Percentiles rank a stretch among this genome's conserved stretches.
These are phyloP conservation scores for Chloris gayana DNA, from an alignment of 176 grass and related monocot species.

Conservation along the genomic window DNA sequence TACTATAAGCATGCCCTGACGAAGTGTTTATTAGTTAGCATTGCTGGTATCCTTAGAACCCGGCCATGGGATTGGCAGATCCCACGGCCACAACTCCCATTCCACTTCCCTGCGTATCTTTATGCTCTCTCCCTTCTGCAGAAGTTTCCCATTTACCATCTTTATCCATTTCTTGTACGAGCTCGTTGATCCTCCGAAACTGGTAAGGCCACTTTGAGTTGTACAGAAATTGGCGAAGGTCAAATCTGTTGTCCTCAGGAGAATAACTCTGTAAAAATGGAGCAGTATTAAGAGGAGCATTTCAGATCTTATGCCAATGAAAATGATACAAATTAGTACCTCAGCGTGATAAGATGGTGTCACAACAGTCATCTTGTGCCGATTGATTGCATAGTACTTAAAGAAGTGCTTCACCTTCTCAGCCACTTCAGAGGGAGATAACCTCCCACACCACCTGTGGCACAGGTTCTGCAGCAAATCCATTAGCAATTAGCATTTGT, in stretches of 20 bases:
- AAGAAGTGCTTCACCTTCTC: constrained; percentile 99
- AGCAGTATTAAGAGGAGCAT: background rate
- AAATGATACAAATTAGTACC: constrained; percentile 46
- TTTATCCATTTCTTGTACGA: constrained; percentile 64
- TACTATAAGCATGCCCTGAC: no score
- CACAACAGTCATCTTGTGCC: constrained; percentile 98
- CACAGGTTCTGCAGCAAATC: constrained; percentile 72
- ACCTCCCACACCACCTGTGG: constrained; percentile 79
- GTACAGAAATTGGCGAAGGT: constrained; percentile 95
- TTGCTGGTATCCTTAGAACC: constrained; percentile 41
- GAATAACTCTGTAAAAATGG: constrained; percentile 88
- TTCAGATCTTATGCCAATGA: background rate
- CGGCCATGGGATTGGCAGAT: constrained; percentile 71
- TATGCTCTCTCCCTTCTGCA: constrained; percentile 24
- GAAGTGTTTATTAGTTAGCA: background rate
- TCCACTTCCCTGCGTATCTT: constrained; percentile 52
- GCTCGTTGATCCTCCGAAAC: constrained; percentile 87
- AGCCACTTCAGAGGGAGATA: constrained; percentile 87
- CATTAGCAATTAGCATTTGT: constrained; percentile 23
- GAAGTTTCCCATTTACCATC: constrained; percentile 45
- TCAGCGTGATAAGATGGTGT: constrained; percentile 96
- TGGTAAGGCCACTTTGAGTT: constrained; percentile 86
- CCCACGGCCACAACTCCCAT: constrained; percentile 75
- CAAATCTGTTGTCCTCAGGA: constrained; percentile 94
- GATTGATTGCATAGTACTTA: constrained; percentile 93